Conservation (phyloP, 2,329 filamentous ascomycete species). For the Sporothrix humicola region DNA sequence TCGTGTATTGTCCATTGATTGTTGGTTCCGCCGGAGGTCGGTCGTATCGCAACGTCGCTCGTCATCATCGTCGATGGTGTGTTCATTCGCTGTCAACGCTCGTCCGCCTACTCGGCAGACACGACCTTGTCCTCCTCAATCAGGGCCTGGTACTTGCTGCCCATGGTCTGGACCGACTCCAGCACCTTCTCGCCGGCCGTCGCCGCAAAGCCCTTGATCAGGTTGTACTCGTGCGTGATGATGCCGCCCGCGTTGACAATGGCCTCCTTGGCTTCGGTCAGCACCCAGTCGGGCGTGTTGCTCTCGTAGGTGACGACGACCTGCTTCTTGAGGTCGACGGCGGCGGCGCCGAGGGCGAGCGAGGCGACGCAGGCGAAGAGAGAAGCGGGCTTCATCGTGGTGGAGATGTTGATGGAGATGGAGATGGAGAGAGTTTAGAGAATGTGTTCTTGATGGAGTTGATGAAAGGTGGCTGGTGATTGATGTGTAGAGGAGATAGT, state of each 20-base stretch:
- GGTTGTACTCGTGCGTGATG: conserved; percentile 77
- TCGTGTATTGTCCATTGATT: too few species aligned
- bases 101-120: conserved; percentile 46
- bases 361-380: conserved; percentile 62
- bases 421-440: not conserved
- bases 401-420: not conserved
- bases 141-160: conserved; percentile 62
- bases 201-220: conserved; percentile 76
- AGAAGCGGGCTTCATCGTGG: conserved; percentile 67
- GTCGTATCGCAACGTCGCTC: too few species aligned
- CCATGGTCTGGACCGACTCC: conserved; percentile 68
- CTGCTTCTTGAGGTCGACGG: conserved; percentile 70
- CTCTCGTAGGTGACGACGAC: conserved; percentile 80
- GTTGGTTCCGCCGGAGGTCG: too few species aligned
- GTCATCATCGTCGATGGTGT: too few species aligned
- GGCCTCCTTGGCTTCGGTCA: conserved; percentile 73
- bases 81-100: too few species aligned
- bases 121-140: conserved; percentile 82
- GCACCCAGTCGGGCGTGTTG: conserved; percentile 68
- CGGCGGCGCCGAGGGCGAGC: conserved; percentile 62
- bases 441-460: too few species aligned
- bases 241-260: conserved; percentile 72
- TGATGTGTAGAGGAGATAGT: not conserved
- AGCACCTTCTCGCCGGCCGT: conserved; percentile 73
- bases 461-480: not conserved